Evolutionary conservation across 2,329 filamentous ascomycete species (phyloP), one percentile per base, ranked within the genome.

Genomic region (Diaporthe sp.): DNA sequence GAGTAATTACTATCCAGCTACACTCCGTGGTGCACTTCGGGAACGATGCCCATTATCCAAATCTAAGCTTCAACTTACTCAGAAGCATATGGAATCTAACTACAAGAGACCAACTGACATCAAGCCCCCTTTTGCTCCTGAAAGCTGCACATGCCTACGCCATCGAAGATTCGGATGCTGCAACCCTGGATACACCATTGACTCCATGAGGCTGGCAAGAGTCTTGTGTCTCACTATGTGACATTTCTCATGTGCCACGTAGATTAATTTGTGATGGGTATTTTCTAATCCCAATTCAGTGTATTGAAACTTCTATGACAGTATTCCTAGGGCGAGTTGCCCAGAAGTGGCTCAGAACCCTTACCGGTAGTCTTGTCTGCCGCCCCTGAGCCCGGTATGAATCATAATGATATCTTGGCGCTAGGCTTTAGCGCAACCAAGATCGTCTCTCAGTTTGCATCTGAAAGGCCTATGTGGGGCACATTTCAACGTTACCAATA

Each of bases 401-500:
- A 50, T 50, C 61, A 50, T 67, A 50, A 13, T 50, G 61, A 67
- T 35, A 28, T 22, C 33, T 67, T 25, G 22, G 7, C 61, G 61
- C 61, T 67, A 67, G 61, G 42, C 12, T 35, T 19, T 50, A 50
- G 61, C 30, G 17, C 42, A 50, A 35, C 42, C 4, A n/a, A 25
- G 25, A 13, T 5, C 10, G 8, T 25, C 22, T 10, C 3, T 45
- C 10, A 19, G 3, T 12, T 13, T 30, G 38, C 22, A 42, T 3
- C 15, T 42, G 22, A 4, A 17, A 60, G 40, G 40, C 25, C 22
- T 25, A 15, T 17, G 33, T 33, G 30, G n/a, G 25, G 13, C 13
- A 54, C 50, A 3, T 4, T 52, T 25, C 5, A 60, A 22, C 25
- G 17, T 33, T 35, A 42, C 60, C 19, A n/a, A 17, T 6, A n/a